Evolutionary conservation across 352 stramenopile genomes (phyloP).

Genomic region (Thalassiosira livingstoniorum): DNA sequence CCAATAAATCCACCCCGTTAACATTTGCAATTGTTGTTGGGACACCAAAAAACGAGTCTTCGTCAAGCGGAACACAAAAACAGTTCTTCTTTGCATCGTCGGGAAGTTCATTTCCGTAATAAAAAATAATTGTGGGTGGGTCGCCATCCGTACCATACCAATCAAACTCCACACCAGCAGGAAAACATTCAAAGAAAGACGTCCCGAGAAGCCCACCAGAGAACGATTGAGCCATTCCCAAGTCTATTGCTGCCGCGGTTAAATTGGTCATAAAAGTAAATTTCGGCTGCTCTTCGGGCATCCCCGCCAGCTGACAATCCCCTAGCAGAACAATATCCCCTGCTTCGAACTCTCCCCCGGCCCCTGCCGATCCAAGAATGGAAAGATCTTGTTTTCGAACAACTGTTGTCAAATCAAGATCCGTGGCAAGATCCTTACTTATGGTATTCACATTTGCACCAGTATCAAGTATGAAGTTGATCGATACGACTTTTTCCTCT

Average conservation of each 20-base stretch:
- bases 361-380: slow-evolving; percentile 36
- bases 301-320: slow-evolving; percentile 35
- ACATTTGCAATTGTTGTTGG: slow-evolving; percentile 37
- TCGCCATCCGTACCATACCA: slow-evolving; percentile 53
- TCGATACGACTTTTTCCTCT: slow-evolving; percentile 5
- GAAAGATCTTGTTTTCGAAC: slow-evolving; percentile 31
- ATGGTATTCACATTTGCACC: slow-evolving; percentile 54
- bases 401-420: slow-evolving; percentile 19
- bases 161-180: slow-evolving; percentile 59
- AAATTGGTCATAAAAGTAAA: slow-evolving; percentile 52
- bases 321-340: slow-evolving; percentile 48
- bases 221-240: slow-evolving; percentile 27
- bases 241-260: slow-evolving; percentile 30
- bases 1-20: slow-evolving; percentile 39
- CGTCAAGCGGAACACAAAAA: slow-evolving; percentile 27
- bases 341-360: slow-evolving; percentile 33
- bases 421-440: slow-evolving; percentile 10
- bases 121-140: slow-evolving; percentile 57
- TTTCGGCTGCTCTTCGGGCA: slow-evolving; percentile 28
- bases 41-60: slow-evolving; percentile 29
- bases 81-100: slow-evolving; percentile 39
- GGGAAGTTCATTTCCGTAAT: slow-evolving; percentile 32
- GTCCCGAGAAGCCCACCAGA: slow-evolving; percentile 32
- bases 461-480: slow-evolving; percentile 55
- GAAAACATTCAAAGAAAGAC: slow-evolving; percentile 52